A percentile compares a stretch with the other conserved stretches of the same genome.
phyloP scores from a whole-genome alignment of 73 alveolate genomes.

The Symbiodinium natans region DNA sequence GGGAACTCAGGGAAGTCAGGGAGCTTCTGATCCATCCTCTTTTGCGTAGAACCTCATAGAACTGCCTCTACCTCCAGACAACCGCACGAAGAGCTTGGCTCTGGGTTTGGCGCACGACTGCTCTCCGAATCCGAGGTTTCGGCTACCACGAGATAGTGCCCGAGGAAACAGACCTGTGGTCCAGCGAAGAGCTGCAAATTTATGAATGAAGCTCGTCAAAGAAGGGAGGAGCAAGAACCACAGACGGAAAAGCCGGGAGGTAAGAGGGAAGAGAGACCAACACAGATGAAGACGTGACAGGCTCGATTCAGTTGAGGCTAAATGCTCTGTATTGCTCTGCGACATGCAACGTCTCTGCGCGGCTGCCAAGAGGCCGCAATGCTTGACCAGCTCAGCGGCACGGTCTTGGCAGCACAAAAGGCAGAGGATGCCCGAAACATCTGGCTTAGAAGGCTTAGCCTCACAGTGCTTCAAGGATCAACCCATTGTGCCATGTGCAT shows the following conservation, averaged over 20 bases:
- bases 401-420: background rate
- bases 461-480: background rate
- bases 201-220: too few species aligned
- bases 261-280: too few species aligned
- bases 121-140: background rate
- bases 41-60: background rate
- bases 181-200: background rate
- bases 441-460: background rate
- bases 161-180: conserved; percentile 38
- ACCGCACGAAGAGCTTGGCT: too few species aligned
- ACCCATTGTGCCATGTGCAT: background rate
- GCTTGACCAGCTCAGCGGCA: conserved; percentile 40
- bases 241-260: too few species aligned
- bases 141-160: conserved; percentile 78
- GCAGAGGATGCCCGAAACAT: background rate
- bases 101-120: too few species aligned
- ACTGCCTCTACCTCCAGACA: background rate
- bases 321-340: too few species aligned
- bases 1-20: background rate
- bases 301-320: too few species aligned
- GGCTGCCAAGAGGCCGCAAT: background rate
- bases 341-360: too few species aligned
- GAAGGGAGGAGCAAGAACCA: too few species aligned
- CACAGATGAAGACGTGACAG: too few species aligned
- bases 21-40: background rate